Percentiles rank a stretch among this genome's conserved stretches.
Conservation (phyloP, 495 filamentous ascomycete species). For the Clohesyomyces aquaticus region DNA sequence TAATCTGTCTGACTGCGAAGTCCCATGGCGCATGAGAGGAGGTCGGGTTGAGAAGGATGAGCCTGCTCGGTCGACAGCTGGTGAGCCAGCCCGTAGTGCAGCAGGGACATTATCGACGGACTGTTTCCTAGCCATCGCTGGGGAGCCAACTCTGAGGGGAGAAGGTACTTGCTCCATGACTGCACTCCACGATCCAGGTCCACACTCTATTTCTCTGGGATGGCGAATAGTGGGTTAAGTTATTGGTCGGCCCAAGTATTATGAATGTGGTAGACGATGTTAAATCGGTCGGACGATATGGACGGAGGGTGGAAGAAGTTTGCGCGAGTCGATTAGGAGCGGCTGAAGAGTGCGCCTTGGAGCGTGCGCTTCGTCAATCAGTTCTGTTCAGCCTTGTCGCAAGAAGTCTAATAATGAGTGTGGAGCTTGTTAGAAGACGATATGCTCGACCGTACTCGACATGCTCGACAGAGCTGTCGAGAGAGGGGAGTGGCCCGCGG, state of each 20-base stretch:
- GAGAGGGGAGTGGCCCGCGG: not conserved
- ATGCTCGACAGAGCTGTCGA: not conserved
- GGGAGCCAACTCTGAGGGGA: slow-evolving; percentile 36
- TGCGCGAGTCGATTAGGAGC: not conserved
- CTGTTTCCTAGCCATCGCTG: slow-evolving; percentile 18
- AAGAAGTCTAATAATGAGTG: slow-evolving; percentile 2
- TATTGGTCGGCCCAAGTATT: not conserved
- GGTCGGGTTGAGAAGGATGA: slow-evolving; percentile 12
- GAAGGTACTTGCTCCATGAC: slow-evolving; percentile 36
- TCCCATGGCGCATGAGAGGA: slow-evolving; percentile 25
- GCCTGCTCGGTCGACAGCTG: slow-evolving; percentile 23
- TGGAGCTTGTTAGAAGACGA: not conserved
- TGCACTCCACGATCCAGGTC: not conserved
- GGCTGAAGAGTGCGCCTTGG: slow-evolving; percentile 13
- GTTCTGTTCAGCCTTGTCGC: not conserved
- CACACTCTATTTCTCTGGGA: not conserved
- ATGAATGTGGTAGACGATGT: not conserved
- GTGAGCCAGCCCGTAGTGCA: slow-evolving; percentile 38
- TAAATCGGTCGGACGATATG: not conserved
- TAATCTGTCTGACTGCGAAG: slow-evolving; percentile 32
- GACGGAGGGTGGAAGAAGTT: not conserved
- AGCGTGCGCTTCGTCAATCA: slow-evolving; percentile 11
- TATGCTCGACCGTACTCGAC: slow-evolving; percentile 3
- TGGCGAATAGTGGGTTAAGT: not conserved
- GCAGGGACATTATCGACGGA: slow-evolving; percentile 27